Conservation (phyloP, 768 basidiomycete species). For the Galerina marginata region DNA sequence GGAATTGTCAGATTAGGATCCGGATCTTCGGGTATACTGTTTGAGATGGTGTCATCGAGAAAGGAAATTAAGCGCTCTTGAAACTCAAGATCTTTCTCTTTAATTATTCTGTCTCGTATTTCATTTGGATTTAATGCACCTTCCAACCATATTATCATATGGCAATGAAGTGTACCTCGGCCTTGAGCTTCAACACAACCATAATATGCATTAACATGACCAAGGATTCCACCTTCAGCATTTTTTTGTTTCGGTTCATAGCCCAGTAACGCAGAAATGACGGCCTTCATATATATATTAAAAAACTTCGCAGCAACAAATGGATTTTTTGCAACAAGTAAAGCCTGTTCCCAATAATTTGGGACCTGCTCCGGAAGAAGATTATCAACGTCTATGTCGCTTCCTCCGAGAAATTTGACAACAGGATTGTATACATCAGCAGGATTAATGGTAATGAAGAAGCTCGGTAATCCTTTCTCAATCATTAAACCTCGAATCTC, state of each 20-base stretch:
- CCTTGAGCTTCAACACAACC: constrained; percentile 48
- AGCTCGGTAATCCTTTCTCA: constrained; percentile 40
- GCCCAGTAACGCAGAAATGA: constrained; percentile 34
- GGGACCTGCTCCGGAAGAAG: constrained; percentile 32
- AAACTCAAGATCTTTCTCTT: constrained; percentile 13
- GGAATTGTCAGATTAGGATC: background rate
- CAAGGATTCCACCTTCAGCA: constrained; percentile 35
- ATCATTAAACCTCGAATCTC: constrained; percentile 41
- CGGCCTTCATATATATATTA: constrained; percentile 41
- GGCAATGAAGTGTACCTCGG: constrained; percentile 43
- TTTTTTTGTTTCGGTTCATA: constrained; percentile 18
- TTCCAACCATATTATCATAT: constrained; percentile 46
- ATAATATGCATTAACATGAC: constrained; percentile 39
- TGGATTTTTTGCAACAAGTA: constrained; percentile 46
- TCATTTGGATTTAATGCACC: constrained; percentile 37
- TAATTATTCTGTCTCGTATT: constrained; percentile 16
- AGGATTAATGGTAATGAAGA: constrained; percentile 53
- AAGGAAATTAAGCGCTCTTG: constrained; percentile 5
- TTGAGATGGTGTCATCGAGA: constrained; percentile 17
- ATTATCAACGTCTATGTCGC: constrained; percentile 40
- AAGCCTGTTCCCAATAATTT: constrained; percentile 34
- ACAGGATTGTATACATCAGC: constrained; percentile 47
- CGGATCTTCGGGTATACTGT: constrained; percentile 6
- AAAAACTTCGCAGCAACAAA: constrained; percentile 46
- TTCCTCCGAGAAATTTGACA: constrained; percentile 42